A percentile compares a stretch with the other conserved stretches of the same genome.
phyloP scores from a whole-genome alignment of 495 filamentous ascomycete species.

The Clohesyomyces aquaticus region DNA sequence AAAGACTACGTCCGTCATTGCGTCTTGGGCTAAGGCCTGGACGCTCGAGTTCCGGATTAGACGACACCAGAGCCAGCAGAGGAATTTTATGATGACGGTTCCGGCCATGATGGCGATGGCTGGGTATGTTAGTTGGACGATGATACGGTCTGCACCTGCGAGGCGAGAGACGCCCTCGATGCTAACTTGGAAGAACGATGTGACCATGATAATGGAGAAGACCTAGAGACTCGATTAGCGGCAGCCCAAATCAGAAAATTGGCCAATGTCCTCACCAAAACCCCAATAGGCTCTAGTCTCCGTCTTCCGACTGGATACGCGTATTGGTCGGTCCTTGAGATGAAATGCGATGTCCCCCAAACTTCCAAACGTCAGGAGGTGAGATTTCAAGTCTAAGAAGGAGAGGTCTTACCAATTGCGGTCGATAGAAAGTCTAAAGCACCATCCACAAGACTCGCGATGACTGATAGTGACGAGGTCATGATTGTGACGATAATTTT shows the following conservation, averaged over 20 bases:
- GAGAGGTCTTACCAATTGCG: too few species aligned
- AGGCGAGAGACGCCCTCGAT: constrained; percentile 72
- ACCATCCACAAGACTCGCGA: constrained; percentile 87
- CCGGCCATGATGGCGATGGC: constrained; percentile 79
- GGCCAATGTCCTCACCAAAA: constrained; percentile 44
- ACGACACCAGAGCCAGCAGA: constrained; percentile 91
- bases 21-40: constrained; percentile 74
- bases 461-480: constrained; percentile 82
- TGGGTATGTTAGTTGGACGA: constrained; percentile 74
- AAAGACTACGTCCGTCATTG: constrained; percentile 80
- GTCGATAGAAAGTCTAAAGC: constrained; percentile 86
- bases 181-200: constrained; percentile 83
- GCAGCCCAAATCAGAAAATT: not conserved
- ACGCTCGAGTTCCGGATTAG: constrained; percentile 86
- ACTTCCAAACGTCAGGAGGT: too few species aligned
- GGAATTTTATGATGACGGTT: constrained; percentile 79
- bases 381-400: too few species aligned
- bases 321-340: constrained; percentile 74
- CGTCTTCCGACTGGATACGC: constrained; percentile 82
- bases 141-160: constrained; percentile 62
- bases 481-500: constrained; percentile 80
- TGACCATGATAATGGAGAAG: constrained; percentile 64
- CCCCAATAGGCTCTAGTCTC: constrained; percentile 60
- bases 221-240: constrained; percentile 24
- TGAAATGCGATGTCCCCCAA: constrained; percentile 77